Base-by-base conservation (phyloP, 1,139 yeast species). In the Kodamaea suecica region DNA sequence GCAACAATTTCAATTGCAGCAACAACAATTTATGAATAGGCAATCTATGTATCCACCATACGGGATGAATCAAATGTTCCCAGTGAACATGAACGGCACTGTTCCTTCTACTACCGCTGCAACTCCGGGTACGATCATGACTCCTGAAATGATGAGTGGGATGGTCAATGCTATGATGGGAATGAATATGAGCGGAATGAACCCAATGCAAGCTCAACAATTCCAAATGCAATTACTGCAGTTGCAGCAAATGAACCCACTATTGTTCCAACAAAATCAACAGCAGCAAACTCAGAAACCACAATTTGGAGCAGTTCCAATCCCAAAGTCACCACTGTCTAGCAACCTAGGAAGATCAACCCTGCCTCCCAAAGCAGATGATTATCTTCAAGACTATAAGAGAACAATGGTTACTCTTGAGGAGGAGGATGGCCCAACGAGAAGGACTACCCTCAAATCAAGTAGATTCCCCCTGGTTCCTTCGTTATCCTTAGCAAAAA, bases 401-500 rank as follows among this genome's bases (percentile, higher is more conserved):
- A 23, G 26, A 20, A 29, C 35, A 11, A 23, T 35, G 25, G 36
- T 31, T 10, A 37, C 41, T 6, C 34, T 30, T 23, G 47, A 39
- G 25, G 41, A 41, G 10, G 50, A 48, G 16, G 55, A 51, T 37
- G 46, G 52, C 21, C 57, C 56, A 30, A 56, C 70, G 9, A 53
- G 73, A 41, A 55, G 48, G 30, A 55, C 65, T 11, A 60, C 67
- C 5, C 43, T 63, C 24, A 63, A 58, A 44, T 59, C 70, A 5
- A 65, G 52, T 37, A 52, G 73, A 34, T 63, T 52, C 34, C 59
- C 70, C 5, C 65, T 72, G 13, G 63, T 61, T 6, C 73, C 74
- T 4, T 52, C 47, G 49, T 36, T 45, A 25, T 38, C 43, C 4
- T 39, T 39, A 23, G 33, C 20, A 11, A 34, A 36, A 19, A 30